Percentiles rank a stretch among this genome's conserved stretches.
Conservation (phyloP, 257 asterid genomes). For the Solanum etuberosum region DNA sequence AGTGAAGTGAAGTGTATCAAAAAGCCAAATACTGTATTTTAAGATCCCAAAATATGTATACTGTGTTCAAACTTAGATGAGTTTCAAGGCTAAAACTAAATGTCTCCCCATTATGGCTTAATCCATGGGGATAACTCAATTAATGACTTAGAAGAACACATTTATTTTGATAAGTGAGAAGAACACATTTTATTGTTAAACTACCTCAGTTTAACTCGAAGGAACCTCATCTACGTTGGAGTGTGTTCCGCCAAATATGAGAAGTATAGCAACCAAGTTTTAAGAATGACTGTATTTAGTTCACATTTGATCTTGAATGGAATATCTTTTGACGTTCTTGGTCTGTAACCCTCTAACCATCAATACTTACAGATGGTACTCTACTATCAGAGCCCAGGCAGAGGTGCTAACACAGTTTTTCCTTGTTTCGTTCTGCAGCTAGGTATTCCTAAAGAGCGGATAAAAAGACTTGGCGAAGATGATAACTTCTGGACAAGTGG, state of each 20-base stretch:
- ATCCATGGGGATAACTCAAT: neutral
- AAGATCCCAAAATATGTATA: neutral
- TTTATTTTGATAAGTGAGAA: neutral
- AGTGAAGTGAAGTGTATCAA: neutral
- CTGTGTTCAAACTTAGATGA: neutral
- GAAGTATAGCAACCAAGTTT: neutral
- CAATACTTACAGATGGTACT: neutral
- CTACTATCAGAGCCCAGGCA: neutral
- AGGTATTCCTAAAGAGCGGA: constrained; percentile 70
- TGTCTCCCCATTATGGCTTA: neutral
- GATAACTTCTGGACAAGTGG: constrained; percentile 99
- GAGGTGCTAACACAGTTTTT: neutral
- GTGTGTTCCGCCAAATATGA: neutral
- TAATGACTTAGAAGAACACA: neutral
- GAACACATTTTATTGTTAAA: neutral
- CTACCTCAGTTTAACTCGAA: neutral
- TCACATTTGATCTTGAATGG: neutral
- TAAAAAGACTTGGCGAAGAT: constrained; percentile 75
- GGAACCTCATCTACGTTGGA: neutral
- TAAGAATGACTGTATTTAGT: neutral
- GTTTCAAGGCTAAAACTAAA: neutral
- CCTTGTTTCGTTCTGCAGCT: constrained; percentile 33
- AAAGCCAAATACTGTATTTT: neutral
- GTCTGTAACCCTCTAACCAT: neutral
- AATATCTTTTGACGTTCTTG: neutral